Base-by-base conservation (phyloP, 768 basidiomycete species). In the Termitomyces bulborhizus region DNA sequence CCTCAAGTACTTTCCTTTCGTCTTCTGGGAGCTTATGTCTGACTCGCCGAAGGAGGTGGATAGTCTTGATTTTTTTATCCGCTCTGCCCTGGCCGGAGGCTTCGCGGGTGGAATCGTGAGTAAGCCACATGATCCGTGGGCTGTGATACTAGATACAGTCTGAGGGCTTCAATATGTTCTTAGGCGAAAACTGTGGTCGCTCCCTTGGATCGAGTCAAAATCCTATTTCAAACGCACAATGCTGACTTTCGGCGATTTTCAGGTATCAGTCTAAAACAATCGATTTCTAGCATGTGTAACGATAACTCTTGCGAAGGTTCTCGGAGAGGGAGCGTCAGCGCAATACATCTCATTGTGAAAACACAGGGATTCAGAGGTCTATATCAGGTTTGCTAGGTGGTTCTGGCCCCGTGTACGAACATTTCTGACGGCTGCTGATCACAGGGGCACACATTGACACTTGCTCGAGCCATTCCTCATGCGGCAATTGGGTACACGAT, bases 151-250 rank as follows among this genome's bases (percentile, higher is more conserved):
- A 21, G 21, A 21, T 21, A 21, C 21, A 21, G 21, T 21, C 21
- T 21, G 21, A 21, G 21, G 21, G 21, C 21, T 21, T 21, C 21
- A 21, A 21, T 21, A 21, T 21, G 21, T 21, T 21, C 21, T 21
- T 21, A 96, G 95, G 93, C 94, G 46, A 96, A 96, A 73, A 93
- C 93, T 11, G 87, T 86, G 32, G 91, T 97, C 43, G 97, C 97
- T 18, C 97, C 97, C 3, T 80, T 99, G 46, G 97, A 99, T 69
- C 80, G 97, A 66, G 95, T 99, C 63, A 99, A 99, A 75, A 99
- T 99, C 64, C 85, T 99, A 46, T 97, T 98, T 67, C 96, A 99
- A 69, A 92, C 97, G 0, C 91, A 91, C 6, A 97, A 96, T 69
- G 90, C 90, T 7, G 96, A 98, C 55, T 99, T 90, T 67, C 81